Base-by-base conservation (phyloP, 1,139 yeast species). In the Geotrichum bryndzae region DNA sequence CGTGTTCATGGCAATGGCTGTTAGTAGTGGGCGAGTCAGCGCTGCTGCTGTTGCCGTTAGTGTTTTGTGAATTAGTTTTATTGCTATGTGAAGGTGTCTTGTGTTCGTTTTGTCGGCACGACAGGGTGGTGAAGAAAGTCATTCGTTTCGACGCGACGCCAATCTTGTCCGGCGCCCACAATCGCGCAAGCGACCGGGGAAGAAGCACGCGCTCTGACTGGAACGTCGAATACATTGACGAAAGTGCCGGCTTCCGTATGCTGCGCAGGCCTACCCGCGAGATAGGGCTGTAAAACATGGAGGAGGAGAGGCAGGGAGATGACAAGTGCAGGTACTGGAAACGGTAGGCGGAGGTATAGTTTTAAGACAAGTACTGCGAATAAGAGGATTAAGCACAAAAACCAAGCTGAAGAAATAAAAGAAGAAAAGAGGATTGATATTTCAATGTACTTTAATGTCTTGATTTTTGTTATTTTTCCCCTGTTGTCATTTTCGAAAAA, bases 1-100 rank as follows among this genome's bases (percentile, higher is more conserved):
- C 54, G 23, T 66, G 69, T 7, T 66, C 53, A 56, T 74, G 76
- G 2, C 70, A 48, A 60, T 71, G 74, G 23, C 65, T 22, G 25
- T 8, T 18, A 25, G 31, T 50, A 15, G 52, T 25, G 13, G 33
- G 7, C 18, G 46, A 41, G 18, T 41, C 46, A 41, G 22, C 46
- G n/a, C 46, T 41, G 46, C n/a, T 41, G 22, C 22, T 41, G 31
- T 6, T 27, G 31, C 31, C 6, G 31, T 27, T 27, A 18, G 18
- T 18, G 18, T 18, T 18, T 18, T 18, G 18, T 18, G 18, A 18
- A 18, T 18, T 18, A 18, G 18, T 18, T 53, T 27, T 48, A 31
- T 45, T 45, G 25, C 53, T 31, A 51, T 71, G 73, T 11, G 68
- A 53, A 58, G 72, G 72, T 33, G 63, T 53, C 13, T 41, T 51